Conservation (phyloP, 164 flowering plant species). For the Nymphaea colorata region DNA sequence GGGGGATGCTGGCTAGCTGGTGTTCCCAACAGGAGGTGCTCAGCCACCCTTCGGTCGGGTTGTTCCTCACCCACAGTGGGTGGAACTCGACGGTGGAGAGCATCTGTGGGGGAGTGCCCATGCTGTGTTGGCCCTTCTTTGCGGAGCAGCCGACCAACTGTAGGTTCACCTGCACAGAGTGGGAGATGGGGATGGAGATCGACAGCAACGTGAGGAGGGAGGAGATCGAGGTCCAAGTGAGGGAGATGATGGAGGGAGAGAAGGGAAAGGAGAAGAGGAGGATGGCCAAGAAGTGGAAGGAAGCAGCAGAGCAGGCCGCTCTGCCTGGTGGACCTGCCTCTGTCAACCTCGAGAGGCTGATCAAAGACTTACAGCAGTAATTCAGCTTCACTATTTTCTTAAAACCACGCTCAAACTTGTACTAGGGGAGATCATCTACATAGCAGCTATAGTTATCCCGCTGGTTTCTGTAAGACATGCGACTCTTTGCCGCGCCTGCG, state of each 20-base stretch:
- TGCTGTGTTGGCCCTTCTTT: slow-evolving; percentile 11
- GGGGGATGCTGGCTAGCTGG: slow-evolving; percentile 12
- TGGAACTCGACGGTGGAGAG: slow-evolving; percentile 8
- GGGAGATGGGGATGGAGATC: slow-evolving; percentile 33
- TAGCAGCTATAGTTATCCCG: too few species aligned
- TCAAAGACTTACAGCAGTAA: background rate
- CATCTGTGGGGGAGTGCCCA: slow-evolving; percentile 7
- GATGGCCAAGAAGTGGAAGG: slow-evolving; percentile 11
- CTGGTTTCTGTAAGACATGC: too few species aligned
- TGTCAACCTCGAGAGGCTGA: background rate
- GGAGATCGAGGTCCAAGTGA: slow-evolving; percentile 12
- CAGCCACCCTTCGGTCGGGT: slow-evolving; percentile 3
- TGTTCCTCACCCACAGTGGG: slow-evolving; percentile 7
- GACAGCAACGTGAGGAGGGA: slow-evolving; percentile 15
- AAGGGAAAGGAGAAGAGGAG: slow-evolving; percentile 9
- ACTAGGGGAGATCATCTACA: too few species aligned
- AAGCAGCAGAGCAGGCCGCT: slow-evolving; percentile 7
- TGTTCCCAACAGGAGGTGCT: slow-evolving; percentile 12
- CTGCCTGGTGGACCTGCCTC: slow-evolving; percentile 10
- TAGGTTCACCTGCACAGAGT: slow-evolving; percentile 5
- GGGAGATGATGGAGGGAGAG: slow-evolving; percentile 24
- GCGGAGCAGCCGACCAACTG: slow-evolving; percentile 9
- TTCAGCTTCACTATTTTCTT: too few species aligned
- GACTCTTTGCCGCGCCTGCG: too few species aligned
- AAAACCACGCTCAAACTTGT: too few species aligned